phyloP scores from a whole-genome alignment of 108 stramenopile species.

The Epithemia pelagica region DNA sequence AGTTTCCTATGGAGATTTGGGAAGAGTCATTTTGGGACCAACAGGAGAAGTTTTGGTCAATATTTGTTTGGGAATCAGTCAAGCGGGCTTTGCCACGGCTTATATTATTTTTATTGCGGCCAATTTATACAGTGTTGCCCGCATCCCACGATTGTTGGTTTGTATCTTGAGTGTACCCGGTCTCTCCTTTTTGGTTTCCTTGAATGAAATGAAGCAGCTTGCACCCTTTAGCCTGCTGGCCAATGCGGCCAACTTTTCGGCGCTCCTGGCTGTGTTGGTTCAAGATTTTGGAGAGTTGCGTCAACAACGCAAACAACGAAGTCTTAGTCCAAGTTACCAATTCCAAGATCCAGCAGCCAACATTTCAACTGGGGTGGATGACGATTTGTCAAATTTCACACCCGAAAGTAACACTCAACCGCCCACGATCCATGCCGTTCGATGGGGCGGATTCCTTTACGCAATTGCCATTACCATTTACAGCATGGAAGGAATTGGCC shows the following conservation, averaged over 20 bases:
- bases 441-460: conserved; percentile 45
- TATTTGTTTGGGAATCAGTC: conserved; percentile 58
- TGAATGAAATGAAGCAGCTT: conserved; percentile 48
- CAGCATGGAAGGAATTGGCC: conserved; percentile 69
- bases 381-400: conserved; percentile 1
- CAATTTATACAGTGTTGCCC: conserved; percentile 46
- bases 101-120: conserved; percentile 79
- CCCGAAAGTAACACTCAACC: conserved; percentile 15
- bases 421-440: conserved; percentile 34
- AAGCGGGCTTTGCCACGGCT: conserved; percentile 75
- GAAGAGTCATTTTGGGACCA: conserved; percentile 40
- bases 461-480: conserved; percentile 62
- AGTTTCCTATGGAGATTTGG: conserved; percentile 55
- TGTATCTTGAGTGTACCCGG: conserved; percentile 57
- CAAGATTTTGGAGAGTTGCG: conserved; percentile 54
- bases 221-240: conserved; percentile 65
- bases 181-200: conserved; percentile 49
- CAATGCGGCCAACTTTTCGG: conserved; percentile 54
- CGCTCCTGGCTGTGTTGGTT: conserved; percentile 48
- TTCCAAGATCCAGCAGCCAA: not conserved
- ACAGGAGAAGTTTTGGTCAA: conserved; percentile 56
- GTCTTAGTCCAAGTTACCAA: conserved; percentile 1
- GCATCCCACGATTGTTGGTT: conserved; percentile 27
- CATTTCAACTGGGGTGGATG: not conserved
- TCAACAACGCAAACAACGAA: conserved; percentile 10